Conservation (phyloP, 2,329 filamentous ascomycete species). For the Aspergillus unguis region DNA sequence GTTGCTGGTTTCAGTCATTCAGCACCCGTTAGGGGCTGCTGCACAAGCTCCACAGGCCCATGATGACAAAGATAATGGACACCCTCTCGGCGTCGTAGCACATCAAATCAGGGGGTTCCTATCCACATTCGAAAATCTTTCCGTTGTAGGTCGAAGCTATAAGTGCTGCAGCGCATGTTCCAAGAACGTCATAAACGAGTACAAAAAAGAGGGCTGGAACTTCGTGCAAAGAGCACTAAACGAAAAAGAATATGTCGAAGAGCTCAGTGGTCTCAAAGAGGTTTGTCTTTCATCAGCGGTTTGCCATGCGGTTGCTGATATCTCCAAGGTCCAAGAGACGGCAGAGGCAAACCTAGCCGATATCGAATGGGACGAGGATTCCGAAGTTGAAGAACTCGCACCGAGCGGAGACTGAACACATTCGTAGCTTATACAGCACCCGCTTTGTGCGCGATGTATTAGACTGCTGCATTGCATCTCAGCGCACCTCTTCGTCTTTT, state of each 20-base stretch:
- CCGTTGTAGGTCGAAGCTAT: conserved; percentile 57
- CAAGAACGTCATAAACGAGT: conserved; percentile 51
- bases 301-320: conserved; percentile 20
- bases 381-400: conserved; percentile 37
- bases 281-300: conserved; percentile 32
- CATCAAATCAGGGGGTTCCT: conserved; percentile 64
- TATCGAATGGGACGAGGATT: conserved; percentile 46
- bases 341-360: conserved; percentile 46
- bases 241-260: conserved; percentile 62
- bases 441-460: neutral
- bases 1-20: conserved; percentile 78
- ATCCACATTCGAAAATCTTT: conserved; percentile 57
- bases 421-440: neutral
- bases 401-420: conserved; percentile 13
- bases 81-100: conserved; percentile 54
- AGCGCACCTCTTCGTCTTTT: neutral
- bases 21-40: conserved; percentile 64
- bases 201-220: conserved; percentile 55
- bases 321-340: conserved; percentile 41
- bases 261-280: conserved; percentile 60
- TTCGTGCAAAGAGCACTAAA: conserved; percentile 60
- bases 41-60: conserved; percentile 38
- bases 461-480: neutral
- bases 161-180: conserved; percentile 63
- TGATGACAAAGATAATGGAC: conserved; percentile 36